Conservation (phyloP, 805 yeast species). For the Yarrowia yakushimensis region DNA sequence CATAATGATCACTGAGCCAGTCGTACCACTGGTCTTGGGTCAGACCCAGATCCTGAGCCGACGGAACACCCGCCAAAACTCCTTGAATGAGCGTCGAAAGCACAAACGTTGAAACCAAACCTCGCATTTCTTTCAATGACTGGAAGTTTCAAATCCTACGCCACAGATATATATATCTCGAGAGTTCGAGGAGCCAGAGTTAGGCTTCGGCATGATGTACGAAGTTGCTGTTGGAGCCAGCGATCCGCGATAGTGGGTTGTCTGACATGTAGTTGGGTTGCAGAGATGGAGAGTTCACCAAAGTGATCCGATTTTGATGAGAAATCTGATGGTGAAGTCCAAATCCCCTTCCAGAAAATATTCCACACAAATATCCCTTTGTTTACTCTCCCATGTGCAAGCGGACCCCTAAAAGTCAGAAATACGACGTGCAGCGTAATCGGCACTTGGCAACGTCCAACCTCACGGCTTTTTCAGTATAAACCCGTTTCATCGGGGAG, state of each 20-base stretch:
- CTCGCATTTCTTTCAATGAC: not conserved
- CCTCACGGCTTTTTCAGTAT: not conserved
- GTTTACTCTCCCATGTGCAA: not conserved
- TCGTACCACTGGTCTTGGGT: conserved; percentile 6
- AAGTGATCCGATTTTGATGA: not conserved
- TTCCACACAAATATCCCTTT: not conserved
- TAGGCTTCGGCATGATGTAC: not conserved
- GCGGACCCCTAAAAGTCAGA: not conserved
- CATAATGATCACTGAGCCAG: conserved; percentile 7
- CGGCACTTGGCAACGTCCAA: not conserved
- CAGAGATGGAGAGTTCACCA: not conserved
- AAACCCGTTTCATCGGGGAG: not conserved
- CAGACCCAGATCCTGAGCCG: not conserved
- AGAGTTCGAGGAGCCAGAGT: not conserved
- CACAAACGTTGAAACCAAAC: not conserved
- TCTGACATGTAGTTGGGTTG: no score
- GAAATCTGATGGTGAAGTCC: not conserved
- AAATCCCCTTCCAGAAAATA: not conserved
- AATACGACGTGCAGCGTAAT: not conserved
- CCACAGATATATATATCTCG: not conserved
- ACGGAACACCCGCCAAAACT: not conserved
- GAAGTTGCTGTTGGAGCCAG: not conserved
- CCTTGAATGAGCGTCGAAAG: not conserved
- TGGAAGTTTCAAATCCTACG: not conserved
- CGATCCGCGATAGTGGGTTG: not conserved